phyloP scores from a whole-genome alignment of 768 basidiomycete species.

The Myochromella boudieri region DNA sequence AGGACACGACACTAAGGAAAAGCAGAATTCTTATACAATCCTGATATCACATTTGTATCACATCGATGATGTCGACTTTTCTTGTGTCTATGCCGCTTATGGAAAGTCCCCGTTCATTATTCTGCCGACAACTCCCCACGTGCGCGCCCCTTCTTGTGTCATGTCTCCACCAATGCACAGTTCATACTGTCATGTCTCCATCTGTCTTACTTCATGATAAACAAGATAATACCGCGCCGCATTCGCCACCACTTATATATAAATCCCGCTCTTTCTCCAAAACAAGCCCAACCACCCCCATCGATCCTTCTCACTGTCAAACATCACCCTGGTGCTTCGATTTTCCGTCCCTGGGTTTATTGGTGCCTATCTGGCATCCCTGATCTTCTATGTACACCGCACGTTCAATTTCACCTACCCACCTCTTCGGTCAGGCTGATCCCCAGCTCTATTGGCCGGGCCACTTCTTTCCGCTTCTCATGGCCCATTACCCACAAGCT shows the following conservation, averaged over 20 bases:
- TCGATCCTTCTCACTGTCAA: background rate
- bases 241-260: no score
- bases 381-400: conserved; percentile 1
- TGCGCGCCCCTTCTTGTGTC: background rate
- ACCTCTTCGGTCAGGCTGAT: no score
- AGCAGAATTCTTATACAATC: conserved; percentile 9
- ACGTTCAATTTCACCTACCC: background rate
- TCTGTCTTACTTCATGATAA: background rate
- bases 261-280: background rate
- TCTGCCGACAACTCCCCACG: conserved; percentile 3
- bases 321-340: no score
- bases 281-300: background rate
- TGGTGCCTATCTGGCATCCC: background rate
- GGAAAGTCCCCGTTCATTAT: conserved; percentile 6
- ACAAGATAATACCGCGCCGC: background rate
- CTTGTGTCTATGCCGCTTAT: conserved; percentile 4
- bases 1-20: no score
- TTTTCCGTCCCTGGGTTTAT: no score
- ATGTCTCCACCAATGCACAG: background rate
- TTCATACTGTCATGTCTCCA: background rate
- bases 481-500: no score
- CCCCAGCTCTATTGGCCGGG: no score
- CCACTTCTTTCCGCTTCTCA: no score
- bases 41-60: no score
- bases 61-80: conserved; percentile 14